Evolutionary conservation across 768 basidiomycete genomes (phyloP).

Genomic region (Boletales sp.): DNA sequence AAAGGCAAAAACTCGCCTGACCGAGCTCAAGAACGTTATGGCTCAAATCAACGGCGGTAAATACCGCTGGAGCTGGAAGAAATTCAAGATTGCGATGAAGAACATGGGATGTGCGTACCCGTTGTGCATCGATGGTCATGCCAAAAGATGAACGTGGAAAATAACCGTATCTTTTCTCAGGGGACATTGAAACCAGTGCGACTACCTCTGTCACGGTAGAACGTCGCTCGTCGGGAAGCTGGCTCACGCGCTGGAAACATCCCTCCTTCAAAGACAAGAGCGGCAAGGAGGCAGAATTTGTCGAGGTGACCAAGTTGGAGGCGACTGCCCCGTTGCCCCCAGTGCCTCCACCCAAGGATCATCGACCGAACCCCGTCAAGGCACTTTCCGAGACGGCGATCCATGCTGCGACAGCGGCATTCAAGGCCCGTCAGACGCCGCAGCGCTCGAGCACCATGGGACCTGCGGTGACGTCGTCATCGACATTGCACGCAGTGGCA

Average conservation of each 20-base stretch:
- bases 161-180: constrained; percentile 32
- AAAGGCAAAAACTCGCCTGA: constrained; percentile 60
- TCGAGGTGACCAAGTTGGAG: constrained; percentile 28
- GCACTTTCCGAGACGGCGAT: constrained; percentile 31
- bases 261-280: constrained; percentile 32
- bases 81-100: constrained; percentile 71
- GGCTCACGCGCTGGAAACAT: constrained; percentile 45
- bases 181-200: constrained; percentile 60
- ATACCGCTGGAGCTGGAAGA: constrained; percentile 83
- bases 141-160: not conserved
- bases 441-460: constrained; percentile 31
- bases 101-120: constrained; percentile 74
- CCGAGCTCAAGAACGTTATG: constrained; percentile 72
- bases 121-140: not conserved
- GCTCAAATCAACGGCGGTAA: constrained; percentile 70
- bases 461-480: constrained; percentile 16
- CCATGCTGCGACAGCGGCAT: constrained; percentile 25
- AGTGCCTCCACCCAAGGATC: constrained; percentile 23
- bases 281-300: constrained; percentile 31
- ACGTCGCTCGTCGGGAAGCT: constrained; percentile 44
- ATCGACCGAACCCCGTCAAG: constrained; percentile 35
- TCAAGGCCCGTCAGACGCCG: constrained; percentile 25
- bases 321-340: constrained; percentile 1
- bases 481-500: not conserved
- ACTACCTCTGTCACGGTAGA: constrained; percentile 64